A percentile compares a stretch with the other conserved stretches of the same genome.
phyloP scores from a whole-genome alignment of 805 yeast genomes.

The Candida ovalis region DNA sequence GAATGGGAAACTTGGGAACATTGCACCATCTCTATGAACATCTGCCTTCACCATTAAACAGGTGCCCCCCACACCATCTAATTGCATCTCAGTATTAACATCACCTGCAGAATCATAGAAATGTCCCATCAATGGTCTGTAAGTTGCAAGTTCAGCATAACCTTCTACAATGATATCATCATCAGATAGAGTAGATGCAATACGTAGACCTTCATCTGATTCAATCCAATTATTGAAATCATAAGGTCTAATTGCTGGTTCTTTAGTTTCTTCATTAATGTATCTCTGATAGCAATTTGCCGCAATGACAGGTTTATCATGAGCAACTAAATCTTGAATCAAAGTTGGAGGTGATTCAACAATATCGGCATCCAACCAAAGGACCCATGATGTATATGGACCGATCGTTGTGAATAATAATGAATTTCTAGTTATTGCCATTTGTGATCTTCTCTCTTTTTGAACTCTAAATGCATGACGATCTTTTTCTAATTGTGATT shows the following conservation, averaged over 20 bases:
- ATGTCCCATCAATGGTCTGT: constrained; percentile 91
- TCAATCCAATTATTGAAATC: constrained; percentile 97
- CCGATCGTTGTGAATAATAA: constrained; percentile 82
- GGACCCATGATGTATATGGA: constrained; percentile 89
- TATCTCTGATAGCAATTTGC: constrained; percentile 93
- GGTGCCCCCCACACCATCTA: constrained; percentile 99
- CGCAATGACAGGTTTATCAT: constrained; percentile 81
- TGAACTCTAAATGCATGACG: constrained; percentile 86
- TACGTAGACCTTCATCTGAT: constrained; percentile 68
- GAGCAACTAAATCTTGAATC: constrained; percentile 82
- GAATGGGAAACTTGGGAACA: constrained; percentile 98
- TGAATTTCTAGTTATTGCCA: constrained; percentile 95
- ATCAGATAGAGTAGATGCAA: constrained; percentile 69
- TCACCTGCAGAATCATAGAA: constrained; percentile 68
- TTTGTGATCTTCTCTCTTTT: constrained; percentile 80
- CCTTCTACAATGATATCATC: constrained; percentile 97
- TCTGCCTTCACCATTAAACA: constrained; percentile 94
- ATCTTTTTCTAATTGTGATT: constrained; percentile 76
- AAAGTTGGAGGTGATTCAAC: constrained; percentile 81
- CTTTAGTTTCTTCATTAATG: constrained; percentile 51
- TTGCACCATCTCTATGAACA: constrained; percentile 98
- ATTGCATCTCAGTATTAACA: constrained; percentile 62
- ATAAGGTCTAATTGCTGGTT: constrained; percentile 71
- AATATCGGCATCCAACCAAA: constrained; percentile 96
- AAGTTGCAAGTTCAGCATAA: constrained; percentile 88